A percentile compares a stretch with the other conserved stretches of the same genome.
phyloP scores from a whole-genome alignment of 495 filamentous ascomycete species.

The Parachaetomium inaequale region DNA sequence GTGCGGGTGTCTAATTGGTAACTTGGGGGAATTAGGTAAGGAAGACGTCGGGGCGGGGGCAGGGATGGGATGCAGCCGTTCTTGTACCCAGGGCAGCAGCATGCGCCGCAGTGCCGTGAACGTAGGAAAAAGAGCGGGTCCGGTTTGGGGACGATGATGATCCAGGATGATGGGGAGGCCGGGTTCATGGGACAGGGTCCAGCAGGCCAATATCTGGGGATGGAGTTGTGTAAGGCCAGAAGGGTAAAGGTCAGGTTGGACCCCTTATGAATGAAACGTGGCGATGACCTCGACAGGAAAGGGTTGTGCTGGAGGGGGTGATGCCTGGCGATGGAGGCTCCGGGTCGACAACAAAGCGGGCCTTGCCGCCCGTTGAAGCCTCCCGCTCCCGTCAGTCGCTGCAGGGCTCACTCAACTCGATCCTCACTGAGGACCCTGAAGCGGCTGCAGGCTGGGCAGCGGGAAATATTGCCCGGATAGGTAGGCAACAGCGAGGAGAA shows the following conservation, averaged over 20 bases:
- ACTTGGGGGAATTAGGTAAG: constrained; percentile 23
- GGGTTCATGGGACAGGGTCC: background rate
- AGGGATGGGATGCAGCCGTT: constrained; percentile 20
- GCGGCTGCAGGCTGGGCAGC: background rate
- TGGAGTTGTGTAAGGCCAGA: background rate
- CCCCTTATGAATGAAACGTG: no score
- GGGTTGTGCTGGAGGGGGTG: background rate
- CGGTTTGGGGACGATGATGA: background rate
- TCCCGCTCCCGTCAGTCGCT: background rate
- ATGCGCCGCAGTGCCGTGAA: constrained; percentile 7
- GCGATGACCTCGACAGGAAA: no score
- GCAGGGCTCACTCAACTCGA: background rate
- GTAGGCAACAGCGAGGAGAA: constrained; percentile 5
- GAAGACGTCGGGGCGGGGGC: constrained; percentile 16
- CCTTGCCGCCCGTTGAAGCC: background rate
- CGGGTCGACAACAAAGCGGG: background rate
- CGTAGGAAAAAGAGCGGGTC: constrained; percentile 8
- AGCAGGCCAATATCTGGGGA: background rate
- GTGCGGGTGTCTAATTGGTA: constrained; percentile 11
- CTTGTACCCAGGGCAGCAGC: constrained; percentile 17
- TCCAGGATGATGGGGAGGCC: background rate
- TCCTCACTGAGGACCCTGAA: background rate
- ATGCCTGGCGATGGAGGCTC: constrained; percentile 1
- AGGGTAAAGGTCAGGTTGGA: background rate
- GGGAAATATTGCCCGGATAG: background rate